Evolutionary conservation across 768 basidiomycete species (phyloP).

Genomic region (Terana coerulea): DNA sequence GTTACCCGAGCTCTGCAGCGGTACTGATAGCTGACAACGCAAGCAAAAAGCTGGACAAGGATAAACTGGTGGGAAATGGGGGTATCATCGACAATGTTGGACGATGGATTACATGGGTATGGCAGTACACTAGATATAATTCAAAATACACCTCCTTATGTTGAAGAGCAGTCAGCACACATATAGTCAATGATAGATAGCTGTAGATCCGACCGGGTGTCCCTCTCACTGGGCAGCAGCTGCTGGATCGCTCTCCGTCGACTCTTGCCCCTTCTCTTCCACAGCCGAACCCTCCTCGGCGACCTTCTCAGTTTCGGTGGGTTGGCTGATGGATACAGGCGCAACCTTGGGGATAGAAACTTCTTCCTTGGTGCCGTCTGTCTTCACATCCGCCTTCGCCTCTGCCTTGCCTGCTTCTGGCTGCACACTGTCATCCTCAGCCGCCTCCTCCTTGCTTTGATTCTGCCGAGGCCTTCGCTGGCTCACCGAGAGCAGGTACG

Average conservation of each 20-base stretch:
- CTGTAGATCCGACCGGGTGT: constrained; percentile 8
- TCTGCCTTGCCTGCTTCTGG: constrained; percentile 17
- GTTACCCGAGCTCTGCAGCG: no score
- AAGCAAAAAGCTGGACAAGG: no score
- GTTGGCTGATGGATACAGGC: no score
- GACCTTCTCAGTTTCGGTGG: no score
- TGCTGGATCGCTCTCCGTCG: background rate
- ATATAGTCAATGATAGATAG: constrained; percentile 9
- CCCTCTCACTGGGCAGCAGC: background rate
- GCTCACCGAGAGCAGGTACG: no score
- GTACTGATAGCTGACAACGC: no score
- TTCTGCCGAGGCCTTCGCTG: no score
- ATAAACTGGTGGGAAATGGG: no score
- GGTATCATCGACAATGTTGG: no score
- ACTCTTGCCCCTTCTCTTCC: constrained; percentile 4
- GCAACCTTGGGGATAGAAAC: constrained; percentile 25
- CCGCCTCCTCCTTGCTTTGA: no score
- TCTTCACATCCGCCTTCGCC: constrained; percentile 21
- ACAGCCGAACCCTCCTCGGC: no score
- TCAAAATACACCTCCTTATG: constrained; percentile 11
- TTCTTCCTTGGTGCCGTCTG: constrained; percentile 29
- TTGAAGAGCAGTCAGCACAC: constrained; percentile 1
- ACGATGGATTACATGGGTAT: constrained; percentile 8
- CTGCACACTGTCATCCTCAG: no score
- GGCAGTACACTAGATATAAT: constrained; percentile 7